Evolutionary conservation across 2,329 filamentous ascomycete species (phyloP), one percentile per base, ranked within the genome.

Genomic region (Epichloe bromicola): DNA sequence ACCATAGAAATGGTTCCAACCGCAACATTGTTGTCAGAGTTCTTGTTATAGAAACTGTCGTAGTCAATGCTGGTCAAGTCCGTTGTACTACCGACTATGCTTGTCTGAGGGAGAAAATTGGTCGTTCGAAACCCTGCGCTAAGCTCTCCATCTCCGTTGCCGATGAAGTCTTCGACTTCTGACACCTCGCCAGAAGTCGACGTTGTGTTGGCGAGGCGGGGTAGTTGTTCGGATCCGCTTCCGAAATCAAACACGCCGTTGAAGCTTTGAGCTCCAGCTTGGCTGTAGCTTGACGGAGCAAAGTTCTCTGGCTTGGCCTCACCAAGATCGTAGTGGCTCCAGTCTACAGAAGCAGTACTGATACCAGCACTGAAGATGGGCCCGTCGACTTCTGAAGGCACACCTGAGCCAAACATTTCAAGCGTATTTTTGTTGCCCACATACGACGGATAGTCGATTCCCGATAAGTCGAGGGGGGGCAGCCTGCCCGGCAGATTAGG

Each of bases 141-240:
- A 54, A 75, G 75, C 46, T 73, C 70, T 54, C 75, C 75, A 36
- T 68, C 68, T 55, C 72, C 68, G 55, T 72, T 67, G 48, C 67
- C 68, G 48, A 74, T 65, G 53, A 76, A 74, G 56, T 84, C 81
- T 54, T 84, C 82, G 5, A 79, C 79, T 61, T 84, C 80, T 10
- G 80, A 84, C 8, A 83, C 80, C 54, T 85, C 80, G 37, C 81
- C 81, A 12, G 81, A 85, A 8, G 79, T 83, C 10, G 79, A 80
- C 1, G 76, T 78, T 48, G 72, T 72, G 60, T 77, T 71, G 54
- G 78, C 75, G 59, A 83, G 63, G 46, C 75, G 69, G 47, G 74
- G 72, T 30, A 75, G 71, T 55, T 75, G 75, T 59, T 79, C 76
- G n/a, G 72, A 75, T 55, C 71, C 74, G 57, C 65, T 71, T 55